phyloP scores from a whole-genome alignment of 2,329 filamentous ascomycete genomes.

The Xylariaceae sp. region DNA sequence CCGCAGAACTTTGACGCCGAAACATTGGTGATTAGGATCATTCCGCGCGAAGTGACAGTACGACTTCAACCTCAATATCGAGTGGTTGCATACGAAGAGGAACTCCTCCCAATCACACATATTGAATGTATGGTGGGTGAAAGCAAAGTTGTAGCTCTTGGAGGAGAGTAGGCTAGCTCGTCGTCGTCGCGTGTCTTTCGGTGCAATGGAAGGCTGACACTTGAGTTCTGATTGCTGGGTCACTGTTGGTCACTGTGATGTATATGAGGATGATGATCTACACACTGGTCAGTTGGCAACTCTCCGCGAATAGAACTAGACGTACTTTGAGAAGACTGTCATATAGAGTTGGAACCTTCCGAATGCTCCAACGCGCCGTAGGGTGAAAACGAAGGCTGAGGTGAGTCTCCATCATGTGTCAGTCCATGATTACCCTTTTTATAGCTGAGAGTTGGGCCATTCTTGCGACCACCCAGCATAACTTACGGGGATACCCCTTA shows the following conservation, averaged over 20 bases:
- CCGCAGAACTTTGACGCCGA: constrained; percentile 69
- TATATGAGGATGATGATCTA: background rate
- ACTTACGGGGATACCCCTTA: constrained; percentile 2
- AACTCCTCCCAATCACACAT: constrained; percentile 79
- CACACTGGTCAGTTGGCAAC: background rate
- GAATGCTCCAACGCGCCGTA: background rate
- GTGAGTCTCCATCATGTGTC: background rate
- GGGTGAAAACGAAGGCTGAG: background rate
- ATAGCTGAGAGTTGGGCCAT: background rate
- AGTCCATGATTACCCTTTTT: constrained; percentile 9
- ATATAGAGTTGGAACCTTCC: background rate
- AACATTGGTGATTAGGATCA: constrained; percentile 73
- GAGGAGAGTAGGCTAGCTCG: background rate
- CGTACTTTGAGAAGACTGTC: constrained; percentile 1
- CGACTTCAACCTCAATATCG: constrained; percentile 63
- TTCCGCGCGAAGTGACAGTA: constrained; percentile 80
- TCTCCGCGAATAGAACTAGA: background rate
- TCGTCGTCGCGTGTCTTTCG: background rate
- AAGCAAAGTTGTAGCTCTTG: background rate
- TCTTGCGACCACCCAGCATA: background rate
- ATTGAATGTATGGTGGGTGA: constrained; percentile 27
- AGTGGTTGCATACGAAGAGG: constrained; percentile 70
- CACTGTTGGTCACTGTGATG: background rate
- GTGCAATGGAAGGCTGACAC: background rate
- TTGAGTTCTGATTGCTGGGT: too few species aligned